Evolutionary conservation across 768 basidiomycete species (phyloP), one percentile per base, ranked within the genome.

Genomic region (Phanerochaete sordida): DNA sequence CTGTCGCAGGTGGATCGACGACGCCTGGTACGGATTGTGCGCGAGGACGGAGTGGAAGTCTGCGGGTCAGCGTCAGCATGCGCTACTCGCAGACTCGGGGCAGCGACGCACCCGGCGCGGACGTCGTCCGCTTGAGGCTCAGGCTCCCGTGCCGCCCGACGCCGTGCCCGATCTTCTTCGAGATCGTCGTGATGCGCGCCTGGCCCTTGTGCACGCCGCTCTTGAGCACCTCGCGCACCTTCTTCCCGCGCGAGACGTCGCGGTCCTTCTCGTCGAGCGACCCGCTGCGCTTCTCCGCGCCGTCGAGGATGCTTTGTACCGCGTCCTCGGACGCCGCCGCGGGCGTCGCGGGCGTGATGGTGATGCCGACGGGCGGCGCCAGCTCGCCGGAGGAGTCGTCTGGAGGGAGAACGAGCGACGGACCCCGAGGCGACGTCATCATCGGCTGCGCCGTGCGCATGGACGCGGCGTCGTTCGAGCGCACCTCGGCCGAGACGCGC

Each of bases 1-100:
- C 56, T 84, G 77, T 37, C 93, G 84, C 1, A 91, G 91, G 69
- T 94, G 93, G 54, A 95, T 94, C 1, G 92, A 94, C 1, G 84
- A 93, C 68, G 69, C 93, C 79, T 81, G 92, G 78, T 76, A 91
- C 76, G 59, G 83, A 69, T 81, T 77, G 57, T 83, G 84, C 19
- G 79, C 80, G 11, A 91, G 75, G 13, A 84, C 80, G 2, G 82
- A 81, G 63, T 89, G 84, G 63, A 93, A 88, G 65, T 92, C 91
- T 90, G 59, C 31, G 33, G 16, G 21, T 15, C 11, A 26, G n/a
- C 16, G 21, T 52, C 2, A 57, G 45, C 8, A 21, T 33, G 3
- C 3, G 57, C 59, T 47, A 62, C 64, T 27, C 30, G 24, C 30
- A 37, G 21, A 19, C 21, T 35, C 11, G 8, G 24, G 39, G n/a